Conservation (phyloP, 306 rosid genomes). For the Pterocarpus santalinus region DNA sequence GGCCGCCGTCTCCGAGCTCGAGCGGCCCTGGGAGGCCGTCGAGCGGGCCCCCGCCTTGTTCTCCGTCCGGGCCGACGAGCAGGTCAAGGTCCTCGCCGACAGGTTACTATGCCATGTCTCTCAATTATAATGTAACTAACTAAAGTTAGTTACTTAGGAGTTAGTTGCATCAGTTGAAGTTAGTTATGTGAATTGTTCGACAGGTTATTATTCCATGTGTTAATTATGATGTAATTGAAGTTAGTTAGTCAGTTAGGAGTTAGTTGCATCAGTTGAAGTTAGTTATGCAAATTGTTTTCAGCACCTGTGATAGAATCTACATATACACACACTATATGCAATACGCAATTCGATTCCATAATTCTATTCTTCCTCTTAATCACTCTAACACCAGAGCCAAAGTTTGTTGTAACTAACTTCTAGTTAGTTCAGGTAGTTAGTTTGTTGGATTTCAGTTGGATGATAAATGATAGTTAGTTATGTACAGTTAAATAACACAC, state of each 20-base stretch:
- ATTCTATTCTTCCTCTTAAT: neutral
- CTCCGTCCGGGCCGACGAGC: slow-evolving; percentile 84
- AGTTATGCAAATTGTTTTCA: neutral
- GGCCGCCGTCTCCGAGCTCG: slow-evolving; percentile 90
- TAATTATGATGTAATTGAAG: neutral
- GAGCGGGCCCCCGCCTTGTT: slow-evolving; percentile 79
- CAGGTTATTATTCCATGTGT: no score
- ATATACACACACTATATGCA: no score
- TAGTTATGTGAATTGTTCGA: neutral
- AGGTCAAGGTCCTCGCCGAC: slow-evolving; percentile 89
- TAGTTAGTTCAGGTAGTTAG: no score
- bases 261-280: neutral
- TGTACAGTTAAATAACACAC: no score
- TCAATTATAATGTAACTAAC: neutral
- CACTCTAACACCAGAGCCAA: no score
- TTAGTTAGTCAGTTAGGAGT: neutral
- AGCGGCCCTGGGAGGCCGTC: slow-evolving; percentile 92
- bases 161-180: neutral
- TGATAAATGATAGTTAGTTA: no score
- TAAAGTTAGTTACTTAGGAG: neutral
- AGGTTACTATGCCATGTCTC: slow-evolving; percentile 32
- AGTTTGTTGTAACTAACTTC: no score
- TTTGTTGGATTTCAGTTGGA: no score
- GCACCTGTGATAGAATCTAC: neutral
- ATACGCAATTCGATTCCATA: neutral